phyloP scores from a whole-genome alignment of 202 grass and related monocot genomes.

The Panicum hallii region DNA sequence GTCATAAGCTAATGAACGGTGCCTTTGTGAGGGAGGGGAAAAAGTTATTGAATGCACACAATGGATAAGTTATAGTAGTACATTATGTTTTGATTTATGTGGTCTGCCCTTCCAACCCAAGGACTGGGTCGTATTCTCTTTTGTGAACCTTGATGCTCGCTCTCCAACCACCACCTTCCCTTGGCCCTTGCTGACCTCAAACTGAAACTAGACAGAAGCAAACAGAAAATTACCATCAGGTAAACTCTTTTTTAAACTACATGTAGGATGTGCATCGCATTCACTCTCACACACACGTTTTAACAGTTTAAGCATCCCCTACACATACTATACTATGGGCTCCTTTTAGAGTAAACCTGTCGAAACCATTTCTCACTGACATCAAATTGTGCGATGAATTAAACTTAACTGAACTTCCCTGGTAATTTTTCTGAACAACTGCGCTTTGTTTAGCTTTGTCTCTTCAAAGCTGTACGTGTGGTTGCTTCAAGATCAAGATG shows the following conservation, averaged over 20 bases:
- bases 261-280: background rate
- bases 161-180: background rate
- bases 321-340: background rate
- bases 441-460: background rate
- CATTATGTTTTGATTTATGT: slow-evolving; percentile 10
- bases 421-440: background rate
- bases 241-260: background rate
- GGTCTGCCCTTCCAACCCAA: slow-evolving; percentile 29
- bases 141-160: slow-evolving; percentile 11
- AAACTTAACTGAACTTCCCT: background rate
- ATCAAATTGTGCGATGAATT: background rate
- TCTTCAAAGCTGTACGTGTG: background rate
- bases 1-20: slow-evolving; percentile 37
- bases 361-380: background rate
- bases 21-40: background rate
- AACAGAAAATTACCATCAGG: background rate
- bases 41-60: slow-evolving; percentile 20
- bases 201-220: background rate
- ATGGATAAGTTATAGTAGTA: background rate
- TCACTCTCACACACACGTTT: background rate
- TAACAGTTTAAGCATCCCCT: background rate
- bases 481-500: slow-evolving; percentile 32
- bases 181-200: background rate
- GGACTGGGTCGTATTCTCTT: background rate
- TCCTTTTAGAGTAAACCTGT: background rate